These are phyloP conservation scores for Hydnum rufescens DNA, from an alignment of 768 basidiomycete genomes.

Conservation along the genomic window DNA sequence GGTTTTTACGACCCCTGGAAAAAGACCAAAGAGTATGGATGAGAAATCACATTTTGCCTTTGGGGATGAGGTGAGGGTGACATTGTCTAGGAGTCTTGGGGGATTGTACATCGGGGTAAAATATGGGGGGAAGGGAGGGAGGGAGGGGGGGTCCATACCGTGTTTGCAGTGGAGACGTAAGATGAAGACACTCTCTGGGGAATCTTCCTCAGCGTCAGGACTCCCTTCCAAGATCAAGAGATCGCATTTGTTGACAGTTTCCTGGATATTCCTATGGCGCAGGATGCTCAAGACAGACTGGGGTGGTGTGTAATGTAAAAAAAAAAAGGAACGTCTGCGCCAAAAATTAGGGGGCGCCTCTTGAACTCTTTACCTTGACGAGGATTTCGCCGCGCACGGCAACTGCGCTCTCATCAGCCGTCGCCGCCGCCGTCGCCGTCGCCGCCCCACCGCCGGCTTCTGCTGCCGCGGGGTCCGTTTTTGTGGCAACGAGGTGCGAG, in stretches of 20 bases:
- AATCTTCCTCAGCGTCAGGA: slow-evolving; percentile 22
- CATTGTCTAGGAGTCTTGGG: too few relatives aligned
- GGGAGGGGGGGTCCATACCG: slow-evolving; percentile 25
- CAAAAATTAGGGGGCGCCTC: too few relatives aligned
- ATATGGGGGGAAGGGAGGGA: not conserved
- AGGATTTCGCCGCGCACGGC: slow-evolving; percentile 25
- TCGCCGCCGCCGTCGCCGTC: not conserved
- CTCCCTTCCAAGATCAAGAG: slow-evolving; percentile 41
- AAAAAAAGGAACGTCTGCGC: too few relatives aligned
- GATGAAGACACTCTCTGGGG: slow-evolving; percentile 47
- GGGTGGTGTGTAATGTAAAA: too few relatives aligned
- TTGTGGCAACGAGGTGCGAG: slow-evolving; percentile 1
- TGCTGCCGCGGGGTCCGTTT: not conserved
- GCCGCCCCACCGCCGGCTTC: slow-evolving; percentile 3
- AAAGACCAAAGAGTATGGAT: not conserved
- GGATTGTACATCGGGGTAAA: too few relatives aligned
- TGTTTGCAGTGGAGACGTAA: slow-evolving; percentile 68
- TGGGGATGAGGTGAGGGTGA: too few relatives aligned
- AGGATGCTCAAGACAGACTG: slow-evolving; percentile 55
- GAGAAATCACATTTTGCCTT: slow-evolving; percentile 9
- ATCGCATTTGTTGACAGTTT: slow-evolving; percentile 58
- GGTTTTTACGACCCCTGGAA: slow-evolving; percentile 57
- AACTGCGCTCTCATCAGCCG: slow-evolving; percentile 2
- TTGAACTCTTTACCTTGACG: slow-evolving; percentile 1
- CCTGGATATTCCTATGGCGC: slow-evolving; percentile 55